A percentile compares a stretch with the other conserved stretches of the same genome.
These are phyloP conservation scores for Stereocaulon alpinum DNA, from an alignment of 495 filamentous ascomycete genomes.

Conservation along the genomic window DNA sequence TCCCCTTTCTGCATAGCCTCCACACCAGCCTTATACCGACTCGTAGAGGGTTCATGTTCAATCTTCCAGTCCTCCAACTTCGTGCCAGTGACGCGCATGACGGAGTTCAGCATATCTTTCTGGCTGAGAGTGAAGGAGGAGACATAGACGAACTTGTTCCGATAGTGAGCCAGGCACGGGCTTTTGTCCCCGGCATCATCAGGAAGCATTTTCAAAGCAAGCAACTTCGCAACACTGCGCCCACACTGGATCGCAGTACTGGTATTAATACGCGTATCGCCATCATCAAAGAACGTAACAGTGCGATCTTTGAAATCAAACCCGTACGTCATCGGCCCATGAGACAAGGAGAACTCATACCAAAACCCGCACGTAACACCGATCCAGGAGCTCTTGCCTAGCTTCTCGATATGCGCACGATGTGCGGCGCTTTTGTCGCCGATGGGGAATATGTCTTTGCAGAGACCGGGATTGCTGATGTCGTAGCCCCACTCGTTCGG, in stretches of 20 bases:
- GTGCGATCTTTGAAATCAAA: conserved; percentile 34
- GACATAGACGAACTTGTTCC: conserved; percentile 36
- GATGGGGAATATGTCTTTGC: conserved; percentile 27
- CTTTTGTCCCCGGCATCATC: conserved; percentile 34
- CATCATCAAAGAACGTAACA: conserved; percentile 41
- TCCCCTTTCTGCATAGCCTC: conserved; percentile 35
- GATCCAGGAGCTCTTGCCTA: conserved; percentile 42
- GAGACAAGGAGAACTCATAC: conserved; percentile 42
- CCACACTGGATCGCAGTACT: conserved; percentile 39
- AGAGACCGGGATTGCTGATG: conserved; percentile 26
- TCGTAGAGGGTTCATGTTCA: conserved; percentile 27
- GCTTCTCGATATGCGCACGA: conserved; percentile 31
- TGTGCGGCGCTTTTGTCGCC: conserved; percentile 15
- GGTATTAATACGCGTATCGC: conserved; percentile 29
- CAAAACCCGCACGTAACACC: conserved; percentile 38
- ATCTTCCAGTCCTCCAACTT: conserved; percentile 49
- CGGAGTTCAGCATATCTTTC: conserved; percentile 41
- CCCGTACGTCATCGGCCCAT: conserved; percentile 29
- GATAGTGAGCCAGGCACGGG: conserved; percentile 26
- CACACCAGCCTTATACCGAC: conserved; percentile 36
- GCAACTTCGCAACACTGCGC: conserved; percentile 33
- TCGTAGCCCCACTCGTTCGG: conserved; percentile 49
- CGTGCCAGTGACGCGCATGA: conserved; percentile 43
- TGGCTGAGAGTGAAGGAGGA: conserved; percentile 41
- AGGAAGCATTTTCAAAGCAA: conserved; percentile 35